Evolutionary conservation across 495 filamentous ascomycete species (phyloP), one percentile per base, ranked within the genome.

Genomic region (Annulohypoxylon stygium): DNA sequence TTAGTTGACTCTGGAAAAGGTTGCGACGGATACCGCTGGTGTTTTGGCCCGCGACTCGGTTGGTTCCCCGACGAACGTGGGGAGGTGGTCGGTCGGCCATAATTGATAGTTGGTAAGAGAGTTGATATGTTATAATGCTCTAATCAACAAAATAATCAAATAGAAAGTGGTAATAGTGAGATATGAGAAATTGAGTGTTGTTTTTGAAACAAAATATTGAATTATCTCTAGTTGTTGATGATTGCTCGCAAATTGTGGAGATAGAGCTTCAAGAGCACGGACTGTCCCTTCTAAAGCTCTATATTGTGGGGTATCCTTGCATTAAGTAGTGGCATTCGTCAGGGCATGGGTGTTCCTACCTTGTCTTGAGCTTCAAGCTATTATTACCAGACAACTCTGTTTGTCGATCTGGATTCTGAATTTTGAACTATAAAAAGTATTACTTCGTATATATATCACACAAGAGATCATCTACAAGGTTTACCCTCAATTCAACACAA

Each of bases 1-100:
- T 90, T 26, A 93, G 87, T 50, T 91, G 88, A 75, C 88, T 86
- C 41, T 90, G 88, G 83, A 94, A 95, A 26, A 94, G 87, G 76
- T 92, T 93, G 65, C 92, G 91, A 54, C 92, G 89, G 41, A 91
- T 87, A 30, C 74, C 75, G 18, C 57, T 45, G 3, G 75, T 67
- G 58, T 70, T 61, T 18, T 60, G 65, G 73, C 64, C 78, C 63
- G 73, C 57, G 16, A 50, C 70, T 23, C 66, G 70, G 48, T 54
- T 69, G 20, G 67, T 59, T 18, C 60, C 69, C 3, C 60, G 67
- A 18, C 77, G 77, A 9, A 53, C 57, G 39, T 74, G 72, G 10
- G 72, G 67, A 5, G 70, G 72, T 2, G 77, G 77, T n/a, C 77
- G 77, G 51, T 78, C 77, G 61, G 70, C 63, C 77, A 77, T 79